These are phyloP conservation scores for Pontederia paniculata DNA, from an alignment of 176 grass and related monocot genomes.

Conservation along the genomic window DNA sequence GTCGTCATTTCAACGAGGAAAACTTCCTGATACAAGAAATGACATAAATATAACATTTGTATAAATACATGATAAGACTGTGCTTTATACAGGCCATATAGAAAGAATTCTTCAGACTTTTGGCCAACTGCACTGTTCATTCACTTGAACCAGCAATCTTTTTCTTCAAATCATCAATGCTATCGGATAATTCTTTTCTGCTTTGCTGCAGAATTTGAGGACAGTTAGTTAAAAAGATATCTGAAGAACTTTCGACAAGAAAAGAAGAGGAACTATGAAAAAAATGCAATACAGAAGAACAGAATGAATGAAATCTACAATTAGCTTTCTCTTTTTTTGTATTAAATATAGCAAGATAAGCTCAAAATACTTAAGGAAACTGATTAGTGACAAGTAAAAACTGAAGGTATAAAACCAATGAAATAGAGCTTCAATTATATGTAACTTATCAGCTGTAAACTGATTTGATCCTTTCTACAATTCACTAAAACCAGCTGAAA, in stretches of 20 bases:
- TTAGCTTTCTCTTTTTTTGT: no score
- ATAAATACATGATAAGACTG: slow-evolving; percentile 9
- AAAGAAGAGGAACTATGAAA: background rate
- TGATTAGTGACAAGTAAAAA: no score
- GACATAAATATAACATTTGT: slow-evolving; percentile 7
- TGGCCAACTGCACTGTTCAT: slow-evolving; percentile 25
- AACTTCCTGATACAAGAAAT: slow-evolving; percentile 16
- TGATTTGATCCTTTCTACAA: no score
- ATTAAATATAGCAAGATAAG: no score
- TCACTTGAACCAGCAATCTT: slow-evolving; percentile 66
- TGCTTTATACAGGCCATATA: slow-evolving; percentile 13
- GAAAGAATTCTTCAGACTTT: slow-evolving; percentile 4
- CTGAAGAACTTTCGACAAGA: slow-evolving; percentile 9
- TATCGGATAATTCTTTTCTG: slow-evolving; percentile 68
- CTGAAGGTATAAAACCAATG: no score
- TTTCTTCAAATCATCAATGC: slow-evolving; percentile 82
- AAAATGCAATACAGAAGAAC: background rate
- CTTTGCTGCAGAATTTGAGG: slow-evolving; percentile 40
- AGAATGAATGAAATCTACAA: no score
- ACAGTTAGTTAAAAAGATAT: background rate
- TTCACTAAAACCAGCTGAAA: no score
- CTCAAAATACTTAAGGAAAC: no score
- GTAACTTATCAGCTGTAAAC: no score
- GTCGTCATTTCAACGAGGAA: background rate
- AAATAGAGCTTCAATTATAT: no score